Evolutionary conservation across 75 land plant species (phyloP).

Genomic region (Adiantum capillusveneris): DNA sequence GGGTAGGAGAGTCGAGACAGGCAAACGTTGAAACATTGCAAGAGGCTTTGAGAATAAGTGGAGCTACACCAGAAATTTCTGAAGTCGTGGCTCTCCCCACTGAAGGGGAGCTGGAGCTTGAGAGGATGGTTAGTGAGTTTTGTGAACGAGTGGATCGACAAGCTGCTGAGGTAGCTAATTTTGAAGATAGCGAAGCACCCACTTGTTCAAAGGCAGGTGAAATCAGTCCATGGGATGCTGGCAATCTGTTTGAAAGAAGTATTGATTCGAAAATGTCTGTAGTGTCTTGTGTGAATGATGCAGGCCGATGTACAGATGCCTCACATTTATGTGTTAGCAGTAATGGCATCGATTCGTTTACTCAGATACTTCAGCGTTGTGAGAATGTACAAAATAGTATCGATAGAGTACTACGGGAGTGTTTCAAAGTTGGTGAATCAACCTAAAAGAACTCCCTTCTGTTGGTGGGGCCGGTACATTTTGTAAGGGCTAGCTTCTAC

Average conservation of each 20-base stretch:
- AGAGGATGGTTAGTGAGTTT: constrained; percentile 11
- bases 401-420: no score
- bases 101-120: constrained; percentile 13
- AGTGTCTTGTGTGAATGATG: neutral
- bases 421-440: no score
- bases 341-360: neutral
- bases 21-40: neutral
- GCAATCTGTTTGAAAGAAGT: neutral
- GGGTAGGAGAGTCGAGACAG: neutral
- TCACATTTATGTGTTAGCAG: neutral
- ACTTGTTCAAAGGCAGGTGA: neutral
- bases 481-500: no score
- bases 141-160: constrained; percentile 6
- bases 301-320: neutral
- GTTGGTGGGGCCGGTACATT: no score
- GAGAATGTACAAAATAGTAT: neutral
- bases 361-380: neutral
- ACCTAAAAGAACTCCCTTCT: no score
- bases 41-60: neutral
- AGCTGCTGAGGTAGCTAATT: neutral
- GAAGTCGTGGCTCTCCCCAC: constrained; percentile 7
- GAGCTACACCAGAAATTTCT: neutral
- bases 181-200: neutral
- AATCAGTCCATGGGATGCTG: neutral
- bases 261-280: neutral